Evolutionary conservation across 345 rosid species (phyloP).

Genomic region (Trapa incisa): DNA sequence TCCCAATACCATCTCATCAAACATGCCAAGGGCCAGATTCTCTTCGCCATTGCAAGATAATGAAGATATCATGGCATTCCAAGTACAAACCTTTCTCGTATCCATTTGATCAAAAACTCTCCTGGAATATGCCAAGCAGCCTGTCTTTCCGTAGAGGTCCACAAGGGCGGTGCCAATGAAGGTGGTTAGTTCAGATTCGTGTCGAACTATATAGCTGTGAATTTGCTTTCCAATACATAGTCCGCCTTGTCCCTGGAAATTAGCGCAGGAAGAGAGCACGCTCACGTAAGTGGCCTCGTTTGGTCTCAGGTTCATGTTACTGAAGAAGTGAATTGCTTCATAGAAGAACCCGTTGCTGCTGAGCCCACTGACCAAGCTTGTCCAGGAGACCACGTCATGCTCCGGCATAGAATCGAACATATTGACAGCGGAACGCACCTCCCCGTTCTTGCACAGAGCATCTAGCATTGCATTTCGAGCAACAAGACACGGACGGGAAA

Average conservation of each 20-base stretch:
- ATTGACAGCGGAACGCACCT: constrained; percentile 33
- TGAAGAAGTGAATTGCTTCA: constrained; percentile 31
- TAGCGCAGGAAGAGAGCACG: constrained; percentile 50
- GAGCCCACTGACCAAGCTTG: constrained; percentile 56
- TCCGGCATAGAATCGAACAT: constrained; percentile 35
- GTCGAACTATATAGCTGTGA: constrained; percentile 41
- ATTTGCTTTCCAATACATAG: constrained; percentile 43
- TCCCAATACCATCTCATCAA: constrained; percentile 33
- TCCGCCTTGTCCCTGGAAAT: constrained; percentile 30
- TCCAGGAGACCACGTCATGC: constrained; percentile 64
- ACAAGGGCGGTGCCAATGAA: constrained; percentile 45
- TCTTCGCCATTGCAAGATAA: constrained; percentile 45
- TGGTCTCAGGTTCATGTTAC: constrained; percentile 40
- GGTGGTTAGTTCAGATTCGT: constrained; percentile 21
- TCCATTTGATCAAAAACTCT: constrained; percentile 24
- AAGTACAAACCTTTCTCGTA: constrained; percentile 30
- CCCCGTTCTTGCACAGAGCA: constrained; percentile 49
- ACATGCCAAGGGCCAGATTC: constrained; percentile 37
- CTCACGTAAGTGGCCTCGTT: constrained; percentile 61
- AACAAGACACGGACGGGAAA: constrained; percentile 28
- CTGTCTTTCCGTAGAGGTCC: constrained; percentile 55
- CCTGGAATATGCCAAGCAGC: constrained; percentile 24
- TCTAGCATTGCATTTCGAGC: constrained; percentile 51
- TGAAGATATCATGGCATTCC: constrained; percentile 65
- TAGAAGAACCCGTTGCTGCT: constrained; percentile 23